These are phyloP conservation scores for Aspergillus avenaceus DNA, from an alignment of 495 filamentous ascomycete genomes.

Conservation along the genomic window DNA sequence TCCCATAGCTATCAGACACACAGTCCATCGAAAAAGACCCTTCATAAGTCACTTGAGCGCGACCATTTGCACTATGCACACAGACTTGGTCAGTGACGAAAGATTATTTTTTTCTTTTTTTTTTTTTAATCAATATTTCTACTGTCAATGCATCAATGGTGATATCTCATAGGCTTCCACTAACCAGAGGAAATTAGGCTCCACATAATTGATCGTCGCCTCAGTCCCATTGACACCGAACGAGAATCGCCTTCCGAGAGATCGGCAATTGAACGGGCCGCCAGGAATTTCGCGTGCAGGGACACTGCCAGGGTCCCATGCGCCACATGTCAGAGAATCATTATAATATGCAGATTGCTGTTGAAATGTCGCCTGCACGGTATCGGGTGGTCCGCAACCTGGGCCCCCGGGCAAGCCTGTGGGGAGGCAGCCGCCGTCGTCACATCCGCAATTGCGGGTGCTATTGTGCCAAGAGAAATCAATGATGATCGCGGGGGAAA, in stretches of 20 bases:
- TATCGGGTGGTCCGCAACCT: background rate
- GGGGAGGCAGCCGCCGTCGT: background rate
- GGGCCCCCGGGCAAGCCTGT: background rate
- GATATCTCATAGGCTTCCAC: background rate
- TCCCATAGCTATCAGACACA: background rate
- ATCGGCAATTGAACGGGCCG: background rate
- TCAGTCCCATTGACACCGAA: background rate
- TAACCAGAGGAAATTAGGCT: background rate
- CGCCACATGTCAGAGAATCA: background rate
- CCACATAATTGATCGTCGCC: background rate
- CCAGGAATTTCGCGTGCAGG: background rate
- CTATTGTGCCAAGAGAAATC: background rate
- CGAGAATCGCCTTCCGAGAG: background rate
- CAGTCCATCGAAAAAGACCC: background rate
- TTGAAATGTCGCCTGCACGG: background rate
- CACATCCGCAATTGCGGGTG: background rate
- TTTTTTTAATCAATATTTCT: too few relatives aligned
- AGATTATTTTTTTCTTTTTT: too few relatives aligned
- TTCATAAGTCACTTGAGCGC: background rate
- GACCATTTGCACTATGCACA: background rate
- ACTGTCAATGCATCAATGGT: too few relatives aligned
- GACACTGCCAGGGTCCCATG: background rate
- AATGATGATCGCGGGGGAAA: background rate
- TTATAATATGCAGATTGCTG: background rate
- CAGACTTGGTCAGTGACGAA: too few relatives aligned